A percentile compares a stretch with the other conserved stretches of the same genome.
Evolutionary conservation across 805 yeast species (phyloP).

Genomic region (Cyberlindnera meyerae): DNA sequence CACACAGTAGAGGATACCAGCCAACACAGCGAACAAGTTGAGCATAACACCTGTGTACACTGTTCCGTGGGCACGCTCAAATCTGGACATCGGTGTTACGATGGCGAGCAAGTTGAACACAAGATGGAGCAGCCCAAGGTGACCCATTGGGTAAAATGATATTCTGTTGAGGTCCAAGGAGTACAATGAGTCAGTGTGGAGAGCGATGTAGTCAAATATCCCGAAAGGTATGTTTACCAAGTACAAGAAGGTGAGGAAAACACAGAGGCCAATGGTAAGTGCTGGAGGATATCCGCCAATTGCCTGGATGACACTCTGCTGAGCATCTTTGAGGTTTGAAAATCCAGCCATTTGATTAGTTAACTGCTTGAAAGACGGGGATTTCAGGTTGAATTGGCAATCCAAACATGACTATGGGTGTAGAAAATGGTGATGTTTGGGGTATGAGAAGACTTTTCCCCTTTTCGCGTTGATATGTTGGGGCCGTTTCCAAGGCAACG

Average conservation of each 20-base stretch:
- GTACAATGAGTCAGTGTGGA: conserved; percentile 53
- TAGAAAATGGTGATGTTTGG: no score
- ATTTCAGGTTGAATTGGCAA: no score
- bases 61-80: conserved; percentile 75
- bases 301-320: conserved; percentile 1
- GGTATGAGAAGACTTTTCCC: no score
- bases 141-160: conserved; percentile 71
- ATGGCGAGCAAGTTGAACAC: conserved; percentile 53
- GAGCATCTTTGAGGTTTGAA: not conserved
- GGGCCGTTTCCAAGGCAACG: no score
- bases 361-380: no score
- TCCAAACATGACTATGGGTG: no score
- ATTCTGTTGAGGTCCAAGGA: conserved; percentile 33
- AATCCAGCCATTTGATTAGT: no score
- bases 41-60: conserved; percentile 79
- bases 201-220: conserved; percentile 37
- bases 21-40: conserved; percentile 61
- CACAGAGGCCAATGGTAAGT: conserved; percentile 53
- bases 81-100: conserved; percentile 54
- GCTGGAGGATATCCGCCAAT: conserved; percentile 44
- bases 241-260: conserved; percentile 47
- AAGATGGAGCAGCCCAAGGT: conserved; percentile 57
- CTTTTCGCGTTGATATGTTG: no score
- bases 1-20: conserved; percentile 40
- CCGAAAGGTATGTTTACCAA: conserved; percentile 28